Conservation (phyloP, 177 flowering plant species). For the Telopea speciosissima region DNA sequence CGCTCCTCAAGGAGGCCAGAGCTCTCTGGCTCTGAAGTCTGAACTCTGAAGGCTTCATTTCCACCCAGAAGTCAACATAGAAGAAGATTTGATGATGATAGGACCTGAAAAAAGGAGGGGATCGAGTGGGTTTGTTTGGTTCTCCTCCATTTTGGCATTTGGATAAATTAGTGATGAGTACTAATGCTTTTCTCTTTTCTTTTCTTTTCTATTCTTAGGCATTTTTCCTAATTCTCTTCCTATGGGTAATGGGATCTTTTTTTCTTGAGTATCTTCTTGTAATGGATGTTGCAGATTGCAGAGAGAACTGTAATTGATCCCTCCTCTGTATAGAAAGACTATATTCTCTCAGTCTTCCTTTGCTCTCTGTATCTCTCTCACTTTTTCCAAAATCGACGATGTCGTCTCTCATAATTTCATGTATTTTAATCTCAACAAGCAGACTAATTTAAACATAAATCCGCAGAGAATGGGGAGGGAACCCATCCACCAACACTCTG, state of each 20-base stretch:
- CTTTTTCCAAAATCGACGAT: conserved; percentile 16
- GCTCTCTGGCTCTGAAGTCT: conserved; percentile 59
- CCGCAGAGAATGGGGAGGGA: conserved; percentile 16
- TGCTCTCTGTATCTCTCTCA: conserved; percentile 8
- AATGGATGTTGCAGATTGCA: too few relatives aligned
- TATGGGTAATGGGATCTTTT: too few relatives aligned
- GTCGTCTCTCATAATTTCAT: conserved; percentile 22
- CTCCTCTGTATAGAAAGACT: neutral
- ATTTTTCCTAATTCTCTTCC: too few relatives aligned
- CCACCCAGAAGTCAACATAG: too few relatives aligned
- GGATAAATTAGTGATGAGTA: neutral
- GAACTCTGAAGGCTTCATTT: too few relatives aligned
- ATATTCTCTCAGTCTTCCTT: conserved; percentile 5
- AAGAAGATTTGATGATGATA: neutral
- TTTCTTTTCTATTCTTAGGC: too few relatives aligned
- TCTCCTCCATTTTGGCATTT: neutral
- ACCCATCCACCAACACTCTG: neutral
- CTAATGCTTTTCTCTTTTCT: neutral
- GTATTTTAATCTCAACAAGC: conserved; percentile 17
- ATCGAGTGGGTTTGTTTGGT: neutral
- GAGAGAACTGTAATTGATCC: too few relatives aligned
- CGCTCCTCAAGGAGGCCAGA: conserved; percentile 57
- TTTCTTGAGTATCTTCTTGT: too few relatives aligned
- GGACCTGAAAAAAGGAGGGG: neutral
- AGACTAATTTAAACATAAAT: conserved; percentile 16